Conservation (phyloP, 352 stramenopile species). For the Globisporangium mamillatum region DNA sequence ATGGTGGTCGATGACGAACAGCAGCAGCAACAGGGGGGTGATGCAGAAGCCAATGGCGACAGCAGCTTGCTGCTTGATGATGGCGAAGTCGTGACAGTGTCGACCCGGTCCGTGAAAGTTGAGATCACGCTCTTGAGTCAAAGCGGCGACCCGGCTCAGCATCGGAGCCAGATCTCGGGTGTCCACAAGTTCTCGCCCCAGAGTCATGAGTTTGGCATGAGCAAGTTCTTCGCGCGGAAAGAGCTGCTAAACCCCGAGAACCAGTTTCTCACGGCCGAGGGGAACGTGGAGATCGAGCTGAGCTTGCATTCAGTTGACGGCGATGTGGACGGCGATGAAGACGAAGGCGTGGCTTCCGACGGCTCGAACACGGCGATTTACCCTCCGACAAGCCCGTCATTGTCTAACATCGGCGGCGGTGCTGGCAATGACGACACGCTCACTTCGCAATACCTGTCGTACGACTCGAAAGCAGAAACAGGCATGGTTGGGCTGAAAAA, state of each 20-base stretch:
- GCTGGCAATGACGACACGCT: slow-evolving; percentile 10
- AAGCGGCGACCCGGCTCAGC: slow-evolving; percentile 16
- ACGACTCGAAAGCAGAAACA: slow-evolving; percentile 81
- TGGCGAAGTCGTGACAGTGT: neutral
- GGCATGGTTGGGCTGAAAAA: slow-evolving; percentile 89
- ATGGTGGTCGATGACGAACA: slow-evolving; percentile 28
- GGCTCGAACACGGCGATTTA: slow-evolving; percentile 10
- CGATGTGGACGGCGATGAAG: slow-evolving; percentile 12
- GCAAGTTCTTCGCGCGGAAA: slow-evolving; percentile 42
- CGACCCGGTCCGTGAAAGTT: slow-evolving; percentile 24
- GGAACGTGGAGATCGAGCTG: slow-evolving; percentile 50
- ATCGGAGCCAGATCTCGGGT: slow-evolving; percentile 34
- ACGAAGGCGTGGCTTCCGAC: slow-evolving; percentile 8
- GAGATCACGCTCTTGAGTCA: slow-evolving; percentile 50
- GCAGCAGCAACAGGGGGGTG: neutral
- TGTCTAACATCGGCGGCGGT: slow-evolving; percentile 19
- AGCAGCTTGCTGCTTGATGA: neutral
- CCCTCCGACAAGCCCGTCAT: slow-evolving; percentile 20
- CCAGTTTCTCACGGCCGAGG: slow-evolving; percentile 40
- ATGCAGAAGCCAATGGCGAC: slow-evolving; percentile 3
- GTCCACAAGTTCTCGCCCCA: slow-evolving; percentile 54
- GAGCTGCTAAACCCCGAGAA: slow-evolving; percentile 48
- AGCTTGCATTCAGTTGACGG: slow-evolving; percentile 32
- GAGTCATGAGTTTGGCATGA: slow-evolving; percentile 53
- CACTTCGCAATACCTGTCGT: slow-evolving; percentile 33